Evolutionary conservation across 257 asterid genomes (phyloP).

Genomic region (Nicotiana benthamiana): DNA sequence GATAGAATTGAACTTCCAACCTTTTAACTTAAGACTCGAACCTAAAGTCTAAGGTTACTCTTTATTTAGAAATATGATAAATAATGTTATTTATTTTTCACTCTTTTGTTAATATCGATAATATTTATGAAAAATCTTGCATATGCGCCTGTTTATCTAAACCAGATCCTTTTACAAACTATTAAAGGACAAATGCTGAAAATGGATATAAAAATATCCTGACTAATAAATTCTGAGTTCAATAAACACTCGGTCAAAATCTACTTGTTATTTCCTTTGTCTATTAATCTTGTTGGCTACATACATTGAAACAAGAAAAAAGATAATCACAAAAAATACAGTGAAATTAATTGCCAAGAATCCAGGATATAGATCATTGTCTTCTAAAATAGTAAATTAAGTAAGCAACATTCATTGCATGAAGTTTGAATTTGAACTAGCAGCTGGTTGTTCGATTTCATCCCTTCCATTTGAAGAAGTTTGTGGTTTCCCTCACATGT

Average conservation of each 20-base stretch:
- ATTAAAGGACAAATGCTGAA: too few species aligned
- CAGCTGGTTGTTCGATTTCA: background rate
- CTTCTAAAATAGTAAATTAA: background rate
- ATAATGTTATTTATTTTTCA: too few species aligned
- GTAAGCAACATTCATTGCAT: background rate
- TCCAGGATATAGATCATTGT: slow-evolving; percentile 2
- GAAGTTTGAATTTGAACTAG: background rate
- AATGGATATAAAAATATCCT: too few species aligned
- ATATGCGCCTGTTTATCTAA: too few species aligned
- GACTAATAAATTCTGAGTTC: background rate
- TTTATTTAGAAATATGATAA: too few species aligned
- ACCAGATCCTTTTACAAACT: too few species aligned
- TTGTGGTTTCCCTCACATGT: background rate
- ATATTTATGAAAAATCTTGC: too few species aligned
- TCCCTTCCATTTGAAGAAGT: background rate
- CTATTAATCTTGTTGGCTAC: background rate
- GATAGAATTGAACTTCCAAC: too few species aligned
- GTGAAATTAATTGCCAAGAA: background rate
- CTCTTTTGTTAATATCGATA: too few species aligned
- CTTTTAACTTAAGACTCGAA: too few species aligned
- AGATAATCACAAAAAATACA: background rate
- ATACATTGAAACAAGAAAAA: background rate
- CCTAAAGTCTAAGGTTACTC: too few species aligned
- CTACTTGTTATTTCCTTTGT: background rate
- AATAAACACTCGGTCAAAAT: background rate